These are phyloP conservation scores for Leishmania braziliensis DNA, from an alignment of 208 protist species.

Conservation along the genomic window DNA sequence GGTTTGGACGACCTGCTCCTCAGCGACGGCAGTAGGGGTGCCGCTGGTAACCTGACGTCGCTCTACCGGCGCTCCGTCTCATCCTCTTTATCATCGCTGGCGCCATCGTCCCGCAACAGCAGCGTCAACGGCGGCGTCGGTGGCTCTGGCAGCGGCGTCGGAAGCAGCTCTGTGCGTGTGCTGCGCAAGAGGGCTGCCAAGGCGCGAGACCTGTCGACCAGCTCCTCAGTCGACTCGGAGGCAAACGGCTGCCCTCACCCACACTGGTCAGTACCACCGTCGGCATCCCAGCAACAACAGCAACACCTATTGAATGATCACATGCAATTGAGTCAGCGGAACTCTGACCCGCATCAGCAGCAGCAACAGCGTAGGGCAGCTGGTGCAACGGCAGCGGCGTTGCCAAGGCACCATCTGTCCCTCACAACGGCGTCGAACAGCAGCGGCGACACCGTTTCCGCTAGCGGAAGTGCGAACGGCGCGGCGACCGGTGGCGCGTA, in stretches of 20 bases:
- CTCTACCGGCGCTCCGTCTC: constrained; percentile 11
- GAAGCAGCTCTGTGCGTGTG: constrained; percentile 18
- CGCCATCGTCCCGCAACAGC: constrained; percentile 27
- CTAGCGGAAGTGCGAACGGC: not conserved
- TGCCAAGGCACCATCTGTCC: not conserved
- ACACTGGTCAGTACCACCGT: not conserved
- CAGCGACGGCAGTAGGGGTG: not conserved
- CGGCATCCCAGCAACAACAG: not conserved
- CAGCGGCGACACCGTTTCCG: not conserved
- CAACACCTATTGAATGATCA: not conserved
- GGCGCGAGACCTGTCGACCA: constrained; percentile 21
- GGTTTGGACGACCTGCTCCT: constrained; percentile 21
- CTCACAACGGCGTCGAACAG: not conserved
- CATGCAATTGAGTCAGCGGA: no score
- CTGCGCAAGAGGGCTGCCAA: constrained; percentile 30
- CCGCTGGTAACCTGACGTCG: not conserved
- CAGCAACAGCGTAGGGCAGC: not conserved
- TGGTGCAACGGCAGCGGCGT: not conserved
- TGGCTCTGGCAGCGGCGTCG: constrained; percentile 7
- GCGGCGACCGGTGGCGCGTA: not conserved
- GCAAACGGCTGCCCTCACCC: not conserved
- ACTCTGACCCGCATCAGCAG: not conserved
- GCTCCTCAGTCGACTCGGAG: constrained; percentile 27
- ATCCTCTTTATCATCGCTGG: constrained; percentile 11
- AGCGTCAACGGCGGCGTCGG: constrained; percentile 19